A percentile compares a stretch with the other conserved stretches of the same genome.
Conservation (phyloP, 805 yeast genomes). For the Danielia oregonensis region DNA sequence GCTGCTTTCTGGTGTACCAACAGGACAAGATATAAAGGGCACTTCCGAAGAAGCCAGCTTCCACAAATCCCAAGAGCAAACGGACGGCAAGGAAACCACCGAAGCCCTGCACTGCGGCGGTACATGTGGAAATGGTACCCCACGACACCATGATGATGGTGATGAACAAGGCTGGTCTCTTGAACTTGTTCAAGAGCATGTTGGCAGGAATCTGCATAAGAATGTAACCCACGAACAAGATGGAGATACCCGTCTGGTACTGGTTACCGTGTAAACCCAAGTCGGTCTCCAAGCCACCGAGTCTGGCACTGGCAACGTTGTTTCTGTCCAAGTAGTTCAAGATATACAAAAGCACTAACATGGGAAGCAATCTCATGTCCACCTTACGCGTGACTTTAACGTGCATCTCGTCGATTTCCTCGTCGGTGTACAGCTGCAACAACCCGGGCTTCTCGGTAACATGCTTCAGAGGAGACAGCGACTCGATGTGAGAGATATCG, state of each 20-base stretch:
- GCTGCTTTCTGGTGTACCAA: constrained; percentile 52
- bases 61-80: constrained; percentile 45
- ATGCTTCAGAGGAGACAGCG: constrained; percentile 1
- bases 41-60: constrained; percentile 46
- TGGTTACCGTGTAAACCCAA: constrained; percentile 39
- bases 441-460: constrained; percentile 26
- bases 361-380: constrained; percentile 48
- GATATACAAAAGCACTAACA: constrained; percentile 47
- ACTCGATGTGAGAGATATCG: constrained; percentile 9
- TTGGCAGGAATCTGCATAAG: constrained; percentile 48
- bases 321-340: constrained; percentile 51
- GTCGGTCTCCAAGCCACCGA: constrained; percentile 47
- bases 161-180: constrained; percentile 49
- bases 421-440: constrained; percentile 28
- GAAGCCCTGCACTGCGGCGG: constrained; percentile 43
- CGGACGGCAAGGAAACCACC: constrained; percentile 46
- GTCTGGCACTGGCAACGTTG: constrained; percentile 52
- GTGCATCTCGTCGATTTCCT: constrained; percentile 43
- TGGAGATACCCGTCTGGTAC: constrained; percentile 50
- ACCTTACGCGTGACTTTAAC: constrained; percentile 42
- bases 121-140: constrained; percentile 48
- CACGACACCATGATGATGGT: constrained; percentile 47
- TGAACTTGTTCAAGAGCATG: constrained; percentile 43
- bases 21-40: constrained; percentile 49
- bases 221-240: constrained; percentile 48